These are phyloP conservation scores for Populus pruinosa DNA, from an alignment of 345 rosid genomes.

Conservation along the genomic window DNA sequence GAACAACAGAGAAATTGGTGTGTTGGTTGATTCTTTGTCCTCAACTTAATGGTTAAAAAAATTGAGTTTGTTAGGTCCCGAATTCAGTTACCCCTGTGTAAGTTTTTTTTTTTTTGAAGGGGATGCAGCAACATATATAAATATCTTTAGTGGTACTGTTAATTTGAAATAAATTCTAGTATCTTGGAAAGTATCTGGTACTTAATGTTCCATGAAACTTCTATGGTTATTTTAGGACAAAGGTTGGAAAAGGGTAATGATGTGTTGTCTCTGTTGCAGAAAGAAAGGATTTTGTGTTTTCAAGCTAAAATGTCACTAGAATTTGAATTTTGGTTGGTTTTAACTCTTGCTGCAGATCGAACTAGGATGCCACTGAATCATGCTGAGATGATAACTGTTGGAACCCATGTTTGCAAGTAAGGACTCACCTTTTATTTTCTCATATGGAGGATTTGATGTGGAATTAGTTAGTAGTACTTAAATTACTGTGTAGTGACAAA, in stretches of 20 bases:
- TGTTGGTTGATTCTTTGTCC: constrained; percentile 5
- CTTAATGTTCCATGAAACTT: too few species aligned
- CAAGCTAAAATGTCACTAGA: neutral
- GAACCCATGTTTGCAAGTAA: constrained; percentile 82
- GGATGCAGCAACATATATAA: too few species aligned
- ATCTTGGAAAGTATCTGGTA: neutral
- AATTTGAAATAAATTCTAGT: neutral
- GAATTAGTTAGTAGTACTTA: too few species aligned
- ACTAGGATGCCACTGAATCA: constrained; percentile 71
- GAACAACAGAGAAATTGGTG: constrained; percentile 74
- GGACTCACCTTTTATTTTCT: too few species aligned
- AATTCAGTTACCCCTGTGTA: neutral
- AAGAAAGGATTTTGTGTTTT: neutral
- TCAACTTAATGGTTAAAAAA: constrained; percentile 2
- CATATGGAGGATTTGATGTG: too few species aligned
- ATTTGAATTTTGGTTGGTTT: neutral
- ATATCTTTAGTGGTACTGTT: too few species aligned
- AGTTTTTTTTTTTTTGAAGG: too few species aligned
- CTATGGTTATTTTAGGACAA: too few species aligned
- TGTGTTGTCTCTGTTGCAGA: neutral
- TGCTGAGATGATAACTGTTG: constrained; percentile 64
- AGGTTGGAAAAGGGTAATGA: neutral
- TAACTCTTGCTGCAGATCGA: constrained; percentile 48
- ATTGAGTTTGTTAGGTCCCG: neutral
- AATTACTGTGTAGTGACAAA: neutral